Base-by-base conservation (phyloP, 495 filamentous ascomycete species). In the Rhypophila decipiens region DNA sequence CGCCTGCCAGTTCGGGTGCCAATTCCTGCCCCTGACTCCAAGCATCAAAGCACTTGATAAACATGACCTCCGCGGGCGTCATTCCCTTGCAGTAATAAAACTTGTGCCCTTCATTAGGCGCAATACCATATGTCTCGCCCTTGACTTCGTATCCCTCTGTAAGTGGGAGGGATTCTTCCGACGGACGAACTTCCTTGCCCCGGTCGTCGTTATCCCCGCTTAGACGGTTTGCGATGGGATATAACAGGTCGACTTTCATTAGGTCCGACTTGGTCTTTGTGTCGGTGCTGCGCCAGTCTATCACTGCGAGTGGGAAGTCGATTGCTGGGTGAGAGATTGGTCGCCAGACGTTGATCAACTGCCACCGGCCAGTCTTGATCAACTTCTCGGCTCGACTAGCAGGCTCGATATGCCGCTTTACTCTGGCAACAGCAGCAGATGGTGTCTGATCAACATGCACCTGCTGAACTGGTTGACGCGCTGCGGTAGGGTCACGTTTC, bases 341-440 rank as follows among this genome's bases (percentile, higher is more conserved):
- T 0, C 86, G 71, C 88, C 88, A 95, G 20, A 95, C 84, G 55
- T 95, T 95, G 55, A 95, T 78, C 37, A 95, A 81, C 47, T 88
- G 79, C 60, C 80, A 86, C 0, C 88, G 74, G 4, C 75, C 76
- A n/a, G n/a, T n/a, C 21, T 73, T 52, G 0, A 87, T 66, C 0
- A 89, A 66, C 40, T 63, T 66, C 12, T 80, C 77, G 0, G 83
- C 77, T 11, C 76, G 69, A 8, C 76, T 76, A 0, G 55, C 23
- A 1, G 47, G 33, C 0, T 71, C 53, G 0, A 86, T 49, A 58
- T 95, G 88, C 0, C 78, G 69, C 2, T 73, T 56, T 24, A 94
- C 86, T 12, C 89, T 80, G 20, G 69, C 68, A 5, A 59, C 76
- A 0, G 84, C 84, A 0, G 85, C 83, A 9, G 58, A 57, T 13